Percentiles rank a stretch among this genome's conserved stretches.
These are phyloP conservation scores for Nidularia pulvinata DNA, from an alignment of 768 basidiomycete genomes.

Conservation along the genomic window DNA sequence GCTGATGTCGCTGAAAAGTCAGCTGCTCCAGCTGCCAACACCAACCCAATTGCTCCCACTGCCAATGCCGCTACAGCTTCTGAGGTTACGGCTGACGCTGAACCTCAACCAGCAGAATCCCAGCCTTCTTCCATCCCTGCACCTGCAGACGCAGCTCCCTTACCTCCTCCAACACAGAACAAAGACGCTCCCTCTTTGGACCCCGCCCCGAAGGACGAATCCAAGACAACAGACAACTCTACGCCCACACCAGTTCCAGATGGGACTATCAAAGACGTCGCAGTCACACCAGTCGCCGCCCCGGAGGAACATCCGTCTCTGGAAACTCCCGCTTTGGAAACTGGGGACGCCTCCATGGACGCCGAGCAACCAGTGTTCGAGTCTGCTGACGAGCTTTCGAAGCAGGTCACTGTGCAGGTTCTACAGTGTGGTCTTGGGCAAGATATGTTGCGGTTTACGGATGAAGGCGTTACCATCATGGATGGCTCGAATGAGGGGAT, in stretches of 20 bases:
- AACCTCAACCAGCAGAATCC: background rate
- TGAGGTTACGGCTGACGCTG: background rate
- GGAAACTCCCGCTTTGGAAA: too few relatives aligned
- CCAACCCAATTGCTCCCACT: background rate
- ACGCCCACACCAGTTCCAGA: too few relatives aligned
- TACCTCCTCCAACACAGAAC: too few relatives aligned
- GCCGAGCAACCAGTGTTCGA: background rate
- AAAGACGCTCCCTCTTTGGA: too few relatives aligned
- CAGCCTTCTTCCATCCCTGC: background rate
- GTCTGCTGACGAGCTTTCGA: slow-evolving; percentile 4
- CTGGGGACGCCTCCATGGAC: background rate
- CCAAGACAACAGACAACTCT: too few relatives aligned
- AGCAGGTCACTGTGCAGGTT: slow-evolving; percentile 27
- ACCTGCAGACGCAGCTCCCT: background rate
- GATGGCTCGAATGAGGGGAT: slow-evolving; percentile 19
- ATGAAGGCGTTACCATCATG: slow-evolving; percentile 32
- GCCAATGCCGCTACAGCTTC: background rate
- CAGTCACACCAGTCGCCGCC: too few relatives aligned
- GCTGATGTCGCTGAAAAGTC: background rate
- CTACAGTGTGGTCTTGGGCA: slow-evolving; percentile 30
- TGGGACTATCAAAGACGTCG: too few relatives aligned
- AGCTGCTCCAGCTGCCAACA: background rate
- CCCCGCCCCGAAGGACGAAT: too few relatives aligned
- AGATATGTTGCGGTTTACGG: slow-evolving; percentile 34
- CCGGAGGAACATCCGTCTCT: too few relatives aligned